These are phyloP conservation scores for Scleromitrula shiraiana DNA, from an alignment of 2,329 filamentous ascomycete genomes.

Conservation along the genomic window DNA sequence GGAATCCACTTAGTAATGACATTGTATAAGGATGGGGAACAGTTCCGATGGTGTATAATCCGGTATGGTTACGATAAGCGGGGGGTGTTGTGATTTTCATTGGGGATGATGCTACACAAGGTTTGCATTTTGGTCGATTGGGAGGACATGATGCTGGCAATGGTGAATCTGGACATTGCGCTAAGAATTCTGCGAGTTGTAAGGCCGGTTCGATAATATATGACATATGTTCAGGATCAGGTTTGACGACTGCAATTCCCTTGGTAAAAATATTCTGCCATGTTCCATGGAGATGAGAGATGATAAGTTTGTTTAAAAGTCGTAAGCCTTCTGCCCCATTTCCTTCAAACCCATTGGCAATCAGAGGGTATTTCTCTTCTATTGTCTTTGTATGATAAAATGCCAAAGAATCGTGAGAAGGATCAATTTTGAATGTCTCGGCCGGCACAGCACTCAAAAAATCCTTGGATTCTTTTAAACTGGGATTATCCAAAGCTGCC, in stretches of 20 bases:
- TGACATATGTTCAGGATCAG: slow-evolving; percentile 66
- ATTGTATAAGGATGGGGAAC: slow-evolving; percentile 90
- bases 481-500: slow-evolving; percentile 46
- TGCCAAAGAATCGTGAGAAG: slow-evolving; percentile 59
- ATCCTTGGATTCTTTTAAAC: slow-evolving; percentile 48
- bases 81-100: slow-evolving; percentile 60
- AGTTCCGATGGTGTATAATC: slow-evolving; percentile 72
- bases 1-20: slow-evolving; percentile 56
- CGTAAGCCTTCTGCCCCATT: slow-evolving; percentile 52
- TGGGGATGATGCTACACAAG: slow-evolving; percentile 58
- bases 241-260: slow-evolving; percentile 77
- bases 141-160: slow-evolving; percentile 76
- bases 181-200: slow-evolving; percentile 66
- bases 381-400: slow-evolving; percentile 64
- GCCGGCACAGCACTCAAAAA: slow-evolving; percentile 54
- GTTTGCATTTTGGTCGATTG: slow-evolving; percentile 64
- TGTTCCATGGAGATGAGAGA: slow-evolving; percentile 72
- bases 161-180: slow-evolving; percentile 65
- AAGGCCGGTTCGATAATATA: slow-evolving; percentile 62
- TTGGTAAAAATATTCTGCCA: slow-evolving; percentile 74
- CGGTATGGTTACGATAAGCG: slow-evolving; percentile 63
- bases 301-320: slow-evolving; percentile 67
- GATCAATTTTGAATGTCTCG: slow-evolving; percentile 58
- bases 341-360: slow-evolving; percentile 54
- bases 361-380: slow-evolving; percentile 54